Evolutionary conservation across 2,329 filamentous ascomycete genomes (phyloP), one percentile per base, ranked within the genome.

Genomic region (Colletotrichum eleusines): DNA sequence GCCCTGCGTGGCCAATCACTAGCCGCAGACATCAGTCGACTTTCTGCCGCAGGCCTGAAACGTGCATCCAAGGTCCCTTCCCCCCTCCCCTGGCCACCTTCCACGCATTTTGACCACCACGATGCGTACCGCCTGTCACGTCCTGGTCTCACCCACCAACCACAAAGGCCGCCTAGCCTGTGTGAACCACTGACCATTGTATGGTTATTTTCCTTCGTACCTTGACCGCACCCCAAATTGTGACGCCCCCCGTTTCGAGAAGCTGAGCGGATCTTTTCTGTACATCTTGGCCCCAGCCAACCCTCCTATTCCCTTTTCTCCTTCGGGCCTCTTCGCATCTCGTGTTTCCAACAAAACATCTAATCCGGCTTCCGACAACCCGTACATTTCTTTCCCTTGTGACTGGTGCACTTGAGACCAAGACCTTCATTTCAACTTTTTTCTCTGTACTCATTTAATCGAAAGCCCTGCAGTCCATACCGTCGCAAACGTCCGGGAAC

Each of bases 231-330:
- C 61, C 65, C 63, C 67, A 68, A 60, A 74, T 73, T 76, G 73
- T 76, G 74, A 77, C 77, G 72, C 73, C 72, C 74, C 68, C 72
- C 68, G 76, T 78, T 77, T 78, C 76, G 74, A 74, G 69, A 71
- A 66, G 70, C 72, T 63, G 48, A 64, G 62, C 63, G 46, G 70
- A 66, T 65, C 66, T 67, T 35, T 54, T 57, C 53, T 35, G 51
- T 69, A 69, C 64, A 71, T 70, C 48, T 63, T 59, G 63, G 31
- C 16, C 57, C 57, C 42, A 40, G 53, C 51, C 35, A 69, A 48
- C 51, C 50, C 58, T 60, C 40, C 44, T 31, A n/a, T 51, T 35
- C 61, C 55, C 44, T 48, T 50, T 31, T 63, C 54, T 61, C 57
- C 66, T 73, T 57, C 53, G 60, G 60, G 58, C 69, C 44, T 66